phyloP scores from a whole-genome alignment of 1,139 yeast genomes.

The Scheffersomyces stambukii region DNA sequence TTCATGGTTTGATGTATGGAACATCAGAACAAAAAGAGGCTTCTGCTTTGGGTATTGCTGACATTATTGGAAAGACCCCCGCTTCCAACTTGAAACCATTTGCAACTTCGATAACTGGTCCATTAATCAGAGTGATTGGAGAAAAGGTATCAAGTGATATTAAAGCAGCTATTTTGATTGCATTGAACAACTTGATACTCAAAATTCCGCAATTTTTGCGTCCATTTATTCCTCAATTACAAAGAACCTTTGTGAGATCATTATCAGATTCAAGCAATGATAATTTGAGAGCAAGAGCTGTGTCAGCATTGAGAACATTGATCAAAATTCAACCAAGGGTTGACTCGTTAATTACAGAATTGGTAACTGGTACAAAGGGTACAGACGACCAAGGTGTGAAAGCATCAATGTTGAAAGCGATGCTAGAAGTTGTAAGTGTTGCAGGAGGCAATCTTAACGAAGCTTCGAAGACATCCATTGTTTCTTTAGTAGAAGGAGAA shows the following conservation, averaged over 20 bases:
- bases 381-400: conserved; percentile 61
- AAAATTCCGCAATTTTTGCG: conserved; percentile 89
- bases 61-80: conserved; percentile 81
- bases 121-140: conserved; percentile 95
- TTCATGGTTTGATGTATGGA: conserved; percentile 96
- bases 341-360: conserved; percentile 84
- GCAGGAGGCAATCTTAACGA: conserved; percentile 80
- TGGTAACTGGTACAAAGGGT: conserved; percentile 69
- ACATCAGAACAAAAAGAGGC: conserved; percentile 75
- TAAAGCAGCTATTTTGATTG: conserved; percentile 85
- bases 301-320: conserved; percentile 80
- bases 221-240: conserved; percentile 96
- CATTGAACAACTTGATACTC: conserved; percentile 70
- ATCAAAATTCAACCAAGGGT: conserved; percentile 90
- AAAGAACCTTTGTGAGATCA: conserved; percentile 93
- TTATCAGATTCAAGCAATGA: conserved; percentile 75
- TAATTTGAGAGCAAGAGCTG: conserved; percentile 78
- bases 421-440: conserved; percentile 75
- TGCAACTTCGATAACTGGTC: conserved; percentile 95
- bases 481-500: conserved; percentile 75
- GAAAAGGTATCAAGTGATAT: conserved; percentile 89
- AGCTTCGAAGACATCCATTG: conserved; percentile 61
- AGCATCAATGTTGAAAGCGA: conserved; percentile 80
- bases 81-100: conserved; percentile 76
- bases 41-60: conserved; percentile 88